Evolutionary conservation across 78 protist species (phyloP), one percentile per base, ranked within the genome.

Genomic region (Dictyostelium brefeldianum): DNA sequence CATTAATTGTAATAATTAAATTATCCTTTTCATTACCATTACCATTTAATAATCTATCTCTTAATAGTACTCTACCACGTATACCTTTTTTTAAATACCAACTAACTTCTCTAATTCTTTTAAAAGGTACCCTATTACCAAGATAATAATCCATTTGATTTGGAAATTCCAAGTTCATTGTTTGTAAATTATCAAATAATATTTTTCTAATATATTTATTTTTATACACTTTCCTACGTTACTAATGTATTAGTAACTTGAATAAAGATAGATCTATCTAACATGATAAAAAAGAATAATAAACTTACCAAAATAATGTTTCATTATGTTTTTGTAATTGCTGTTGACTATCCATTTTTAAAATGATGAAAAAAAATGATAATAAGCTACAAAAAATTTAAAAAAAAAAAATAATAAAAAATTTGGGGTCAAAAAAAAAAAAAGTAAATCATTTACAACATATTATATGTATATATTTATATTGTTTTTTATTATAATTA

Each of bases 241-340:
- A n/a, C n/a, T n/a, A n/a, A n/a, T n/a, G n/a, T n/a, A n/a, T n/a
- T n/a, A n/a, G n/a, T n/a, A n/a, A n/a, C n/a, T n/a, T n/a, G n/a
- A n/a, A n/a, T n/a, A n/a, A n/a, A n/a, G n/a, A n/a, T n/a, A n/a
- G n/a, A n/a, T n/a, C n/a, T n/a, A n/a, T n/a, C n/a, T n/a, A n/a
- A n/a, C n/a, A n/a, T n/a, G n/a, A n/a, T n/a, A n/a, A n/a, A n/a
- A n/a, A n/a, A n/a, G n/a, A n/a, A n/a, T n/a, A n/a, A n/a, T n/a
- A n/a, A 59, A 59, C 69, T 59, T 59, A 22, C 69, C 69, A 59
- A 59, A 59, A 59, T 59, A 59, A 22, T 59, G 22, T 59, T 59
- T 59, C 69, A 7, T 22, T 6, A n/a, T n/a, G n/a, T n/a, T n/a
- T n/a, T n/a, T n/a, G n/a, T n/a, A n/a, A n/a, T n/a, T n/a, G n/a